Conservation (phyloP, 768 basidiomycete species). For the Boletellus emodensis region DNA sequence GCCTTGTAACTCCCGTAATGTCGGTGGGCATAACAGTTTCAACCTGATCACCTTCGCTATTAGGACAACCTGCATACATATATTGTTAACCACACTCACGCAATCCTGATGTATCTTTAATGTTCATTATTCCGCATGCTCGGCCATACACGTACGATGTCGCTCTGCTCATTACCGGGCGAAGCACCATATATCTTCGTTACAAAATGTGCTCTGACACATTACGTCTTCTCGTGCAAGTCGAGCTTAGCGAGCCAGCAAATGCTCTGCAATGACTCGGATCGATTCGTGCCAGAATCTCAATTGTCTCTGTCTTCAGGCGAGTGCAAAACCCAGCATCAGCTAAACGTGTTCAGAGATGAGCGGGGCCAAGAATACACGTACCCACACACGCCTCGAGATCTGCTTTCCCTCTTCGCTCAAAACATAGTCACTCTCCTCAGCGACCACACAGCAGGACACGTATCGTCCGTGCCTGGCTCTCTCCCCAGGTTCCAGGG, state of each 20-base stretch:
- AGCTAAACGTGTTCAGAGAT: neutral
- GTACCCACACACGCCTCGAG: conserved; percentile 34
- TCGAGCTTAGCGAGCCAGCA: conserved; percentile 13
- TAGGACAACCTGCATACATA: conserved; percentile 5
- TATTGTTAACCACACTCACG: conserved; percentile 3
- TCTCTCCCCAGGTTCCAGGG: conserved; percentile 24
- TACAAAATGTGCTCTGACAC: too few species aligned
- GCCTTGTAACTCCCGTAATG: conserved; percentile 26
- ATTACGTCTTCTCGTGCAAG: neutral
- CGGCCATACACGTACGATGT: too few species aligned
- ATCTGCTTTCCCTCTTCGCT: conserved; percentile 29
- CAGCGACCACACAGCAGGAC: conserved; percentile 21
- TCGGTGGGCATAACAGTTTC: neutral
- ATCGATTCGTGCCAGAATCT: conserved; percentile 25
- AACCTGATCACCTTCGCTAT: neutral
- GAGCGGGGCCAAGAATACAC: neutral
- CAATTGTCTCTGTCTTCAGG: conserved; percentile 26
- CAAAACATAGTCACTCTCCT: conserved; percentile 33
- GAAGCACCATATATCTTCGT: too few species aligned
- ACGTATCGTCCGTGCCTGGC: conserved; percentile 30
- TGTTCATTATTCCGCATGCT: neutral
- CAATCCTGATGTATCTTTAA: conserved; percentile 25
- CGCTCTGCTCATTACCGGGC: too few species aligned
- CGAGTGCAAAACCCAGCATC: neutral
- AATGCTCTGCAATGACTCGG: conserved; percentile 23